Conservation (phyloP, 2,329 filamentous ascomycete species). For the Colletotrichum lentis region DNA sequence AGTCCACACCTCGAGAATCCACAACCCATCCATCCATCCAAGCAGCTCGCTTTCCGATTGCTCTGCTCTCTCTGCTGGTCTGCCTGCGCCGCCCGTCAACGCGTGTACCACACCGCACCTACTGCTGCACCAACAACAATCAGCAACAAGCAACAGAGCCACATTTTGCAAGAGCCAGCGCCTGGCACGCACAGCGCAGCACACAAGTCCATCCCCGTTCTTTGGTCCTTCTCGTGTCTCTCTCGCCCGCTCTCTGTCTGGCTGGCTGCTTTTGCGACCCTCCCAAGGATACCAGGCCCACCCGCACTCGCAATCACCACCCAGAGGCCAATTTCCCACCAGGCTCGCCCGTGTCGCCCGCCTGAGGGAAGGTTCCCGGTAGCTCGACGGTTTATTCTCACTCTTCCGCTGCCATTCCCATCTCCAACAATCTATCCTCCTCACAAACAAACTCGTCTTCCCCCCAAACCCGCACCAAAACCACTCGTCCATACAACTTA, state of each 20-base stretch:
- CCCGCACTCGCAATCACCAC: conserved; percentile 36
- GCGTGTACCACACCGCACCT: conserved; percentile 5
- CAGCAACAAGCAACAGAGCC: conserved; percentile 14
- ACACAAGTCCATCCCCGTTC: background rate
- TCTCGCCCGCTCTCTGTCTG: background rate
- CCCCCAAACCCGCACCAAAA: conserved; percentile 33
- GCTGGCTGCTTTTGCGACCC: conserved; percentile 13
- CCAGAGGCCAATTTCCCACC: conserved; percentile 38
- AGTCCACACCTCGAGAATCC: background rate
- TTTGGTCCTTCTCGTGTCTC: background rate
- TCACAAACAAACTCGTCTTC: conserved; percentile 38
- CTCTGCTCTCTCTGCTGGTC: background rate
- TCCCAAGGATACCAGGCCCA: conserved; percentile 26
- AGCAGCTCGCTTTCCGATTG: conserved; percentile 3
- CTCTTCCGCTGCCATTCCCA: conserved; percentile 34
- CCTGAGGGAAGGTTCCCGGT: conserved; percentile 28
- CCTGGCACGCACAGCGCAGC: conserved; percentile 1
- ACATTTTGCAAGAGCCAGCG: conserved; percentile 1
- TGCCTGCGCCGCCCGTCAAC: conserved; percentile 9
- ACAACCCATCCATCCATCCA: background rate
- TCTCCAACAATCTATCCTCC: conserved; percentile 36
- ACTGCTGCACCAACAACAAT: conserved; percentile 15
- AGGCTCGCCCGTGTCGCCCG: conserved; percentile 33
- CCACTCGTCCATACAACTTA: conserved; percentile 41
- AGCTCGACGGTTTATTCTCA: conserved; percentile 32